Percentiles rank a stretch among this genome's conserved stretches.
Evolutionary conservation across 1,284 basidiomycete genomes (phyloP).

Genomic region (Melampsora larici-populina): DNA sequence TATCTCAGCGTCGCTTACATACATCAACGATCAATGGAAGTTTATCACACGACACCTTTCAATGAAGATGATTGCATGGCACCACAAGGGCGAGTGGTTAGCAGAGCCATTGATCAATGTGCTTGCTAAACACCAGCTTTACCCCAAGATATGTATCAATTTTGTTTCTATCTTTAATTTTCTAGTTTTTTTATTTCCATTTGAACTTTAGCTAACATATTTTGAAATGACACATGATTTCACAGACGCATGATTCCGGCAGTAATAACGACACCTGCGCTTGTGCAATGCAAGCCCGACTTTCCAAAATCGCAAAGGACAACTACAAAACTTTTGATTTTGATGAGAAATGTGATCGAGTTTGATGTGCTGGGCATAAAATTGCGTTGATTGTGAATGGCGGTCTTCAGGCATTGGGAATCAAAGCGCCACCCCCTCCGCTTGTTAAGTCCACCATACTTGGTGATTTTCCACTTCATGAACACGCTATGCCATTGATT

Average conservation of each 20-base stretch:
- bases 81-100: conserved; percentile 18
- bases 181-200: not conserved
- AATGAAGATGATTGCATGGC: conserved; percentile 6
- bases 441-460: not conserved
- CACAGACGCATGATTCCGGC: not conserved
- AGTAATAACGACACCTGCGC: conserved; percentile 1
- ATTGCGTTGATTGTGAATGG: too few species aligned
- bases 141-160: conserved; percentile 13
- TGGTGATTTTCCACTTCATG: not conserved
- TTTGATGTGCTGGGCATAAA: conserved; percentile 9
- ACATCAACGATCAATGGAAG: not conserved
- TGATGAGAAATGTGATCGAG: too few species aligned
- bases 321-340: too few species aligned
- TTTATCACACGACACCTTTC: conserved; percentile 6
- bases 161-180: not conserved
- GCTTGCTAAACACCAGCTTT: not conserved
- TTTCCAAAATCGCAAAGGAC: too few species aligned
- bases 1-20: too few species aligned
- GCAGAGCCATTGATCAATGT: not conserved
- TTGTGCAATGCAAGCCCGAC: too few species aligned
- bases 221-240: not conserved
- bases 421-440: not conserved
- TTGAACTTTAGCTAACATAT: not conserved
- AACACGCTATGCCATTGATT: not conserved
- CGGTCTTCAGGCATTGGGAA: too few species aligned